These are phyloP conservation scores for Saccharomyces hybrid DNA, from an alignment of 1,139 yeast genomes.

Conservation along the genomic window DNA sequence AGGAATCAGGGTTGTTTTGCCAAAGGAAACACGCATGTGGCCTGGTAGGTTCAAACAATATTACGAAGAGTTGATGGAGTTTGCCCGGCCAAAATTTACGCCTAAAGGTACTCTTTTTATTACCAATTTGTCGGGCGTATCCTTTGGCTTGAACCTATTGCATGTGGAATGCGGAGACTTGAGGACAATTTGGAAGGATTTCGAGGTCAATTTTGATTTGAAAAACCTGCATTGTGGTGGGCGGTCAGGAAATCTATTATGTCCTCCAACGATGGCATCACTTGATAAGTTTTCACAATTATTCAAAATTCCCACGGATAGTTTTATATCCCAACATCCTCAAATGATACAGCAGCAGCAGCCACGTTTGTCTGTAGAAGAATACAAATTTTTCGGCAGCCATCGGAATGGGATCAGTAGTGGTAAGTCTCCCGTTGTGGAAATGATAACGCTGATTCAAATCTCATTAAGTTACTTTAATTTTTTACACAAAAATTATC, in stretches of 20 bases:
- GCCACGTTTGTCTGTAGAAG: background rate
- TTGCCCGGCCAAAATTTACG: constrained; percentile 47
- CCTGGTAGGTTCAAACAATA: constrained; percentile 52
- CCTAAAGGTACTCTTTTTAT: constrained; percentile 59
- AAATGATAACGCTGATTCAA: constrained; percentile 67
- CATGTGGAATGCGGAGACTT: constrained; percentile 63
- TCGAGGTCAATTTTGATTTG: constrained; percentile 68
- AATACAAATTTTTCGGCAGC: background rate
- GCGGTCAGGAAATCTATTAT: constrained; percentile 63
- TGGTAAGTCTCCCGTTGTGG: constrained; percentile 40
- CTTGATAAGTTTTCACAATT: constrained; percentile 77
- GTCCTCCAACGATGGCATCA: constrained; percentile 65
- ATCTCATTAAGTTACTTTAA: constrained; percentile 72
- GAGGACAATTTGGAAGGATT: constrained; percentile 44
- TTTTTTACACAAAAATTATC: constrained; percentile 44
- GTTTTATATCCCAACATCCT: background rate
- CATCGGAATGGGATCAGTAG: background rate
- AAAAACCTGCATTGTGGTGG: constrained; percentile 79
- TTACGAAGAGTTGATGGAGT: constrained; percentile 55
- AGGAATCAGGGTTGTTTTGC: constrained; percentile 55
- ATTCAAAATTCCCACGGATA: constrained; percentile 40
- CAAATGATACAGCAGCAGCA: background rate
- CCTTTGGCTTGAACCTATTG: constrained; percentile 64
- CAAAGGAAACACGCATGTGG: constrained; percentile 48
- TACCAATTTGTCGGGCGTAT: constrained; percentile 72